Evolutionary conservation across 768 basidiomycete species (phyloP).

Genomic region (Hericium rajendrae): DNA sequence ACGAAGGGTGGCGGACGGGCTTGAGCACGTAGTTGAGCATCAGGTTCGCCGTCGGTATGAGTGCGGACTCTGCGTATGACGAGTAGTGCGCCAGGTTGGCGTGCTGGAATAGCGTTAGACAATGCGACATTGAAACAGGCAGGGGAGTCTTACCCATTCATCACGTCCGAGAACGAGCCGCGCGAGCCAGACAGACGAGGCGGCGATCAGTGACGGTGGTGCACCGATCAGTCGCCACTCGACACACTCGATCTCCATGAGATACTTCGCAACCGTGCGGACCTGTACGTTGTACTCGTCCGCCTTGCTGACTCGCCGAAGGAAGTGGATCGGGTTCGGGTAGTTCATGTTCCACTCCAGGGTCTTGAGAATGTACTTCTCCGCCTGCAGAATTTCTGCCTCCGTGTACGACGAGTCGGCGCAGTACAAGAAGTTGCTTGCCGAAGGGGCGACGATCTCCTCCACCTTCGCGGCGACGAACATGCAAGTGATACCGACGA

Average conservation of each 20-base stretch:
- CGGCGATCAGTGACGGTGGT: conserved; percentile 72
- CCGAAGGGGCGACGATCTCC: conserved; percentile 83
- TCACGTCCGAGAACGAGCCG: conserved; percentile 68
- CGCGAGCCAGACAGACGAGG: conserved; percentile 81
- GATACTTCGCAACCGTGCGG: conserved; percentile 83
- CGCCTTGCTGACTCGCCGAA: conserved; percentile 85
- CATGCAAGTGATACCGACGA: conserved; percentile 82
- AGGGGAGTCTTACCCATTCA: conserved; percentile 62
- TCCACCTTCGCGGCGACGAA: conserved; percentile 90
- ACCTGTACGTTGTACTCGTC: conserved; percentile 84
- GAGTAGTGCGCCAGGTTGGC: conserved; percentile 84
- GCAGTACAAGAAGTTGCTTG: conserved; percentile 69
- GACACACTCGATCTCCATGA: conserved; percentile 77
- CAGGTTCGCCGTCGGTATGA: conserved; percentile 73
- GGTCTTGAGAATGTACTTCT: conserved; percentile 79
- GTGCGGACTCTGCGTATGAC: conserved; percentile 68
- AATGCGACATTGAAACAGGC: too few species aligned
- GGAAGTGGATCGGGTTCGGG: conserved; percentile 84
- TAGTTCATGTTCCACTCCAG: conserved; percentile 80
- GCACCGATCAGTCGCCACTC: conserved; percentile 71
- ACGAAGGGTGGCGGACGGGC: conserved; percentile 60
- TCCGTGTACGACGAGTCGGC: conserved; percentile 70
- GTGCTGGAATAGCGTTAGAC: conserved; percentile 35
- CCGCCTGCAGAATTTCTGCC: conserved; percentile 80
- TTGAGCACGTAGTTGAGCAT: conserved; percentile 85